Conservation (phyloP, 2,329 filamentous ascomycete species). For the Amauroascus verrucosus region DNA sequence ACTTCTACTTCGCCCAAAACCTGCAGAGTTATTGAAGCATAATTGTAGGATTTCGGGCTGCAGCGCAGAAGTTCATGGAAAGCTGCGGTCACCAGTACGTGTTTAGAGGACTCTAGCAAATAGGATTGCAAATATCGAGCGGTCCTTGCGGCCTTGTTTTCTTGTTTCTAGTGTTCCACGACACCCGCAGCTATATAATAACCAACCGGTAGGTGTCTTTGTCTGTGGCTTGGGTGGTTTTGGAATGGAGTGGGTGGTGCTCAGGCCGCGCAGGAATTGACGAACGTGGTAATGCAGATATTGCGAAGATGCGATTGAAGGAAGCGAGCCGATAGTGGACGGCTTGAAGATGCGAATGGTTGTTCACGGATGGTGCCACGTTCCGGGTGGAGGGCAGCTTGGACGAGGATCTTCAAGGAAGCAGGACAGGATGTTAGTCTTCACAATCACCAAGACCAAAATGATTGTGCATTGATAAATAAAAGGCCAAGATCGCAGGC, state of each 20-base stretch:
- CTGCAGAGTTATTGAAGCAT: constrained; percentile 3
- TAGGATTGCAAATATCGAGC: background rate
- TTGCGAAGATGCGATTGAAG: background rate
- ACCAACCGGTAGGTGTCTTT: background rate
- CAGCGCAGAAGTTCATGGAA: background rate
- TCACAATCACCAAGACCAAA: too few relatives aligned
- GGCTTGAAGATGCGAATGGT: background rate
- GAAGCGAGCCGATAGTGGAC: background rate
- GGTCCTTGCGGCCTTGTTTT: background rate
- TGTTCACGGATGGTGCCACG: constrained; percentile 3
- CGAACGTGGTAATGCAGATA: background rate
- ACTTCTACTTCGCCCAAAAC: background rate
- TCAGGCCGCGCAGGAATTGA: background rate
- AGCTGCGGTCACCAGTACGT: background rate
- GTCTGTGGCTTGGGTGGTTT: background rate
- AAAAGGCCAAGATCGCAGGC: background rate
- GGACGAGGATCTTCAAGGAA: background rate
- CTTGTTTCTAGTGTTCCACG: background rate
- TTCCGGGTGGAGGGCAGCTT: background rate
- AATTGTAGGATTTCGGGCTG: background rate
- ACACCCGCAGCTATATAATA: background rate
- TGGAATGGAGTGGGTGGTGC: background rate
- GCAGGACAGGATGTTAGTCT: too few relatives aligned
- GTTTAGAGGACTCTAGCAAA: background rate
- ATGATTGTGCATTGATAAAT: background rate